Evolutionary conservation across 2,329 filamentous ascomycete species (phyloP).

Genomic region (Colletotrichum falcatum): DNA sequence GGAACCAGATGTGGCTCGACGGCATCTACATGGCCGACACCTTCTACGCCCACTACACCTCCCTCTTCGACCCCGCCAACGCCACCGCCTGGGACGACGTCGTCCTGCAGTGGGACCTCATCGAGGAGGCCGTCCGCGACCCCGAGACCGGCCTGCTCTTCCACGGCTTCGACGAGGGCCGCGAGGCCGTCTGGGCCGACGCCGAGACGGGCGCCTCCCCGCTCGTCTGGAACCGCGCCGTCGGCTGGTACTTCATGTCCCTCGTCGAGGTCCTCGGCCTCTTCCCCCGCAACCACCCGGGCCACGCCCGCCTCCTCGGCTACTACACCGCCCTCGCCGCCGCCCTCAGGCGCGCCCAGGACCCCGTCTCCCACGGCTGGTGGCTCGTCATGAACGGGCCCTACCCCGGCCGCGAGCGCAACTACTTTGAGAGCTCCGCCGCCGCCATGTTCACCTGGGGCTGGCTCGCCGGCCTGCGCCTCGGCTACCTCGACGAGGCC

Average conservation of each 20-base stretch:
- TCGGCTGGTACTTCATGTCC: slow-evolving; percentile 67
- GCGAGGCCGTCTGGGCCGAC: slow-evolving; percentile 64
- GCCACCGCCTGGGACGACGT: slow-evolving; percentile 59
- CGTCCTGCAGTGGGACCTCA: slow-evolving; percentile 57
- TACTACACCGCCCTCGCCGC: slow-evolving; percentile 57
- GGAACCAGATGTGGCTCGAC: slow-evolving; percentile 69
- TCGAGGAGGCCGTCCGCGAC: slow-evolving; percentile 57
- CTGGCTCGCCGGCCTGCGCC: slow-evolving; percentile 57
- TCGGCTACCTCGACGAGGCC: slow-evolving; percentile 46
- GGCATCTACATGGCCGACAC: slow-evolving; percentile 64
- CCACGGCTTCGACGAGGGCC: slow-evolving; percentile 67
- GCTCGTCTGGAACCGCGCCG: slow-evolving; percentile 63
- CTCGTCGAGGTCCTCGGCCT: slow-evolving; percentile 63
- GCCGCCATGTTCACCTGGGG: slow-evolving; percentile 69
- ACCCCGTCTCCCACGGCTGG: slow-evolving; percentile 61
- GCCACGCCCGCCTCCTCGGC: slow-evolving; percentile 51
- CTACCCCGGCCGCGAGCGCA: slow-evolving; percentile 61
- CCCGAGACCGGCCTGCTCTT: slow-evolving; percentile 57
- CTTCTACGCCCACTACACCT: slow-evolving; percentile 57
- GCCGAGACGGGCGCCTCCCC: slow-evolving; percentile 61
- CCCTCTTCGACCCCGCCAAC: slow-evolving; percentile 53
- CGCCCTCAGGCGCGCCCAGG: slow-evolving; percentile 56
- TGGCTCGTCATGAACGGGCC: slow-evolving; percentile 67
- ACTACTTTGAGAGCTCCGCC: slow-evolving; percentile 71
- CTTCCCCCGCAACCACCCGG: slow-evolving; percentile 54